Percentiles rank a stretch among this genome's conserved stretches.
phyloP scores from a whole-genome alignment of 2,329 filamentous ascomycete species.

The Neonectria sp. region DNA sequence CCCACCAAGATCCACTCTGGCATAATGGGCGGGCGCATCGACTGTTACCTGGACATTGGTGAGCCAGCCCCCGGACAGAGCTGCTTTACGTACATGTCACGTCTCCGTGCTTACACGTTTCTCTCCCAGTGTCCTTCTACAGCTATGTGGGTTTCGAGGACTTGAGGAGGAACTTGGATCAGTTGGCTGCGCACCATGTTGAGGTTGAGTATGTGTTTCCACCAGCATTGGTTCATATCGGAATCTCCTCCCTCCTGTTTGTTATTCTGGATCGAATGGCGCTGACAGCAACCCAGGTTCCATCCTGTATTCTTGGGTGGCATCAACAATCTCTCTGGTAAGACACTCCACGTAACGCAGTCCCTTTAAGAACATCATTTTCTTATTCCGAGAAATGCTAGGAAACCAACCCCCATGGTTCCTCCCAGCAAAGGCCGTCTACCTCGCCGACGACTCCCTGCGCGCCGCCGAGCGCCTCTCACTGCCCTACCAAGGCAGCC shows the following conservation, averaged over 20 bases:
- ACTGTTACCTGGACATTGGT: slow-evolving; percentile 79
- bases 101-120: slow-evolving; percentile 12
- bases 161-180: slow-evolving; percentile 68
- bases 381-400: slow-evolving; percentile 46
- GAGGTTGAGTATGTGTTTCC: slow-evolving; percentile 72
- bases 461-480: slow-evolving; percentile 58
- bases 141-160: slow-evolving; percentile 72
- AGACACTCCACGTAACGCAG: slow-evolving; percentile 1
- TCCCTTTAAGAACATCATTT: not conserved
- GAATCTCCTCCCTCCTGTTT: too few species aligned
- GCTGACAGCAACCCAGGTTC: slow-evolving; percentile 62
- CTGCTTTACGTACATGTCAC: not conserved
- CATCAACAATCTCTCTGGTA: slow-evolving; percentile 73
- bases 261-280: too few species aligned
- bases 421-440: slow-evolving; percentile 76
- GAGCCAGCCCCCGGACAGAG: slow-evolving; percentile 39
- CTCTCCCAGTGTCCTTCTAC: slow-evolving; percentile 73
- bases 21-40: slow-evolving; percentile 73
- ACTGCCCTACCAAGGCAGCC: slow-evolving; percentile 54
- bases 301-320: slow-evolving; percentile 81
- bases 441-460: slow-evolving; percentile 62
- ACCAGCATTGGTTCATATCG: not conserved
- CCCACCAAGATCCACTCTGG: too few species aligned
- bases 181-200: slow-evolving; percentile 71
- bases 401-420: slow-evolving; percentile 85